phyloP scores from a whole-genome alignment of 257 asterid genomes.

The Mentha longifolia region DNA sequence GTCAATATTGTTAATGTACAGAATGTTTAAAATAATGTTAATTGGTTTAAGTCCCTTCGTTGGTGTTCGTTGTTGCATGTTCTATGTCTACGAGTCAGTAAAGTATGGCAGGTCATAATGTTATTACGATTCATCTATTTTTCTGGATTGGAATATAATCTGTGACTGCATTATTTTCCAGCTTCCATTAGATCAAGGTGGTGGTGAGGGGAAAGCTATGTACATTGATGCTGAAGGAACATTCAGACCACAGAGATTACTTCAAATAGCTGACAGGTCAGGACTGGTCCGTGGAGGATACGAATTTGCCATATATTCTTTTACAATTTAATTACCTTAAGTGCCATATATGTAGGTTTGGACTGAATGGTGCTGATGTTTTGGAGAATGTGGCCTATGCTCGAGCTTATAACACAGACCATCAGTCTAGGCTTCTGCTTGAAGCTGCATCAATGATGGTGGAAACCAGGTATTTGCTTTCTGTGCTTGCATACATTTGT shows the following conservation, averaged over 20 bases:
- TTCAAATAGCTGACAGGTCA: constrained; percentile 95
- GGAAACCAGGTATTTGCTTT: constrained; percentile 67
- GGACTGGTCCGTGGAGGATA: constrained; percentile 22
- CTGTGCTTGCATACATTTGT: not conserved
- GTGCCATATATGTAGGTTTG: constrained; percentile 58
- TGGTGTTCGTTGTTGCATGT: not conserved
- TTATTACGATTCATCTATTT: not conserved
- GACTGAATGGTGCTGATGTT: constrained; percentile 92
- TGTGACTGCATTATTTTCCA: constrained; percentile 36
- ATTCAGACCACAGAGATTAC: constrained; percentile 94
- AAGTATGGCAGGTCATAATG: not conserved
- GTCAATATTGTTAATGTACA: not conserved
- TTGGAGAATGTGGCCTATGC: constrained; percentile 99
- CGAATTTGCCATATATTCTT: constrained; percentile 12
- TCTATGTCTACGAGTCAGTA: not conserved
- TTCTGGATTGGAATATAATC: constrained; percentile 5
- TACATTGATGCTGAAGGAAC: constrained; percentile 98
- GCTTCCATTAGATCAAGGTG: constrained; percentile 98
- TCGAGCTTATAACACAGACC: constrained; percentile 97
- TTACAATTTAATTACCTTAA: constrained; percentile 14
- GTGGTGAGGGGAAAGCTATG: constrained; percentile 99
- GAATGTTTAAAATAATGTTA: not conserved
- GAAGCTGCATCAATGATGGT: constrained; percentile 99
- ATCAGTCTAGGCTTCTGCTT: constrained; percentile 92
- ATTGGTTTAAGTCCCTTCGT: not conserved